A percentile compares a stretch with the other conserved stretches of the same genome.
Conservation (phyloP, 2,329 filamentous ascomycete genomes). For the Ceratocystis alfenasii region DNA sequence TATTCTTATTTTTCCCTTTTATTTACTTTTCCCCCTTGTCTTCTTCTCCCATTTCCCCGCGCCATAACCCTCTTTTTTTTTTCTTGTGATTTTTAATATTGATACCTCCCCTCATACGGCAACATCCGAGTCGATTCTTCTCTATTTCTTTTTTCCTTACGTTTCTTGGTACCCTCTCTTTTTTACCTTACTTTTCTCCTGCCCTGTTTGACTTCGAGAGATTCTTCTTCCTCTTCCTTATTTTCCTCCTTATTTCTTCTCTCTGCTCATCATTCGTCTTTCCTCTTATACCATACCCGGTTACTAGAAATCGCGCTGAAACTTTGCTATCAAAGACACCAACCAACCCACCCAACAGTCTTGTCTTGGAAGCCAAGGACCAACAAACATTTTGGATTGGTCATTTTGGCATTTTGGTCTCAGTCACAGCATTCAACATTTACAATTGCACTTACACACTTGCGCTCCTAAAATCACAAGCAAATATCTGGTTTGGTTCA, state of each 20-base stretch:
- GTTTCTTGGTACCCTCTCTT: background rate
- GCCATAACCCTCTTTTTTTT: background rate
- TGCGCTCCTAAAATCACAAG: background rate
- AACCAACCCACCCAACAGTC: background rate
- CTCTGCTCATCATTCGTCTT: background rate
- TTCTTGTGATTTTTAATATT: background rate
- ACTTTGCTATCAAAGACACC: slow-evolving; percentile 8
- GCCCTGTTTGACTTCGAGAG: background rate
- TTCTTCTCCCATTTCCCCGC: too few species aligned
- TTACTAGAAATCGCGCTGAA: background rate
- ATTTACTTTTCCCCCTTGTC: background rate
- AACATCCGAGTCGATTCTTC: slow-evolving; percentile 1
- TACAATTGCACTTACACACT: background rate
- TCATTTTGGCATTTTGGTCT: slow-evolving; percentile 5
- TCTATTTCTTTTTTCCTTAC: background rate
- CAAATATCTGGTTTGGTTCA: background rate
- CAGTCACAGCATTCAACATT: background rate
- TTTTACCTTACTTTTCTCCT: slow-evolving; percentile 10
- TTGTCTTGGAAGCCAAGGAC: background rate
- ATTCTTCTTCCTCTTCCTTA: slow-evolving; percentile 2
- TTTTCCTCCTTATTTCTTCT: slow-evolving; percentile 1
- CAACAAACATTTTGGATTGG: background rate
- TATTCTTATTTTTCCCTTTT: background rate
- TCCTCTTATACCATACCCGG: background rate
- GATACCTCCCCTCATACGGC: slow-evolving; percentile 1